Base-by-base conservation (phyloP, 257 asterid genomes). In the Ligustrum vulgare region DNA sequence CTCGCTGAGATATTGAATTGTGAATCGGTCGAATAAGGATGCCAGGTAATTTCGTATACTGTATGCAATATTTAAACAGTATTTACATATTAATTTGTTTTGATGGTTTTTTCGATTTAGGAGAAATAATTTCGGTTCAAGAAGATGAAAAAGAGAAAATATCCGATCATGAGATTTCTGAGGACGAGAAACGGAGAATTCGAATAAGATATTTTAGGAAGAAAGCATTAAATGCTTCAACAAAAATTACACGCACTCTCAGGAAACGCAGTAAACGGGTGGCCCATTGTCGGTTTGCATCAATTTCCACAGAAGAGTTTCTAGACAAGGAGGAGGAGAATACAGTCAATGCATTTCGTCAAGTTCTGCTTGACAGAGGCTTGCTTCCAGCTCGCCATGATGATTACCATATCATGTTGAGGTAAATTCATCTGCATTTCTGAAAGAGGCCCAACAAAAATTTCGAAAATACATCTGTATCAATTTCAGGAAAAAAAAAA, bases 361-460 rank as follows among this genome's bases (percentile, higher is more conserved):
- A 73, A 80, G 80, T 76, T 72, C 84, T 95, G 90, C 74, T 89
- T 78, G 94, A 87, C 70, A 88, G 84, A 72, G 93, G 84, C 82
- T 74, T 90, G 78, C 96, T 95, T 80, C 97, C 91, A 12, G 62
- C 87, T 68, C 87, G 83, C 67, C 98, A 94, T 73, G 96, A 93
- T 89, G 99, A 95, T 79, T 91, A 91, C 76, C 98, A 91, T 75
- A 86, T 84, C 66, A 68, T 93, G 89, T 81, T 91, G 89, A 93
- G 99, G 99, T 94, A 82, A n/a, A 58, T 58, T 58, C 18, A 67
- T 54, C 72, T 58, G 60, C 67, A 49, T 73, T 79, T 37, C 32
- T 58, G 65, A 58, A 22, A 58, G 65, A 20, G 15, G 22, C 8
- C 22, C 7, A n/a, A 8, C n/a, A n/a, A 15, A 18, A 9, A 0